Conservation (phyloP, 331 rosid genomes). For the Dryas integrifolia region DNA sequence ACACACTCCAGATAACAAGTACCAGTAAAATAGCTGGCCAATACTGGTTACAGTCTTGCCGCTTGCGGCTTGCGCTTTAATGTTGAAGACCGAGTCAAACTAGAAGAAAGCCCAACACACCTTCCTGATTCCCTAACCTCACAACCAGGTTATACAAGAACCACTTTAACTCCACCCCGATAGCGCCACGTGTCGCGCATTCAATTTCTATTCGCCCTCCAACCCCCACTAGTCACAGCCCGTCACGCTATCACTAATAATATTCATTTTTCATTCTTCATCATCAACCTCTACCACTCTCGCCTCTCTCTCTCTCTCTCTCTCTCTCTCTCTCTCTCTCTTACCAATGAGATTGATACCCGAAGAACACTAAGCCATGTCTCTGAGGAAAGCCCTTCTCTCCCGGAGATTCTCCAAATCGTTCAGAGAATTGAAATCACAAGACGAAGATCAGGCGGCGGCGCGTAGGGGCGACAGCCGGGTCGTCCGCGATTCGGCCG, state of each 20-base stretch:
- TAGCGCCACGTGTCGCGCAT: background rate
- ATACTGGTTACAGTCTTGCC: constrained; percentile 5
- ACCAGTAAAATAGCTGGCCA: background rate
- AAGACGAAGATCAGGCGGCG: constrained; percentile 25
- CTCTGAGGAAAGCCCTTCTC: constrained; percentile 55
- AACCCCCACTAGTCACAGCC: background rate
- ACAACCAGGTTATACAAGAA: constrained; percentile 16
- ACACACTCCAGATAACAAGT: background rate
- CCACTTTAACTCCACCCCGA: background rate
- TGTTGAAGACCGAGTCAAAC: constrained; percentile 18
- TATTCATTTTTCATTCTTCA: constrained; percentile 5
- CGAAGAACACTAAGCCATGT: constrained; percentile 43
- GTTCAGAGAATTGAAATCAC: constrained; percentile 35
- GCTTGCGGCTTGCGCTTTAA: background rate
- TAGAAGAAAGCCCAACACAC: background rate
- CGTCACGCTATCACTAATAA: constrained; percentile 8
- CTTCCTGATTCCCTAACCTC: constrained; percentile 1
- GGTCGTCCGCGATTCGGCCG: constrained; percentile 20
- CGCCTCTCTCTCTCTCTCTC: constrained; percentile 21
- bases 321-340: constrained; percentile 20
- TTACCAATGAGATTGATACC: constrained; percentile 7
- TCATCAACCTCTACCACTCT: constrained; percentile 10
- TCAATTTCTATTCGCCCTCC: background rate
- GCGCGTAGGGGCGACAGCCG: constrained; percentile 2
- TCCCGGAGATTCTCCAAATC: constrained; percentile 78